Percentiles rank a stretch among this genome's conserved stretches.
Evolutionary conservation across 495 filamentous ascomycete species (phyloP).

Genomic region (Xylaria flabelliformis): DNA sequence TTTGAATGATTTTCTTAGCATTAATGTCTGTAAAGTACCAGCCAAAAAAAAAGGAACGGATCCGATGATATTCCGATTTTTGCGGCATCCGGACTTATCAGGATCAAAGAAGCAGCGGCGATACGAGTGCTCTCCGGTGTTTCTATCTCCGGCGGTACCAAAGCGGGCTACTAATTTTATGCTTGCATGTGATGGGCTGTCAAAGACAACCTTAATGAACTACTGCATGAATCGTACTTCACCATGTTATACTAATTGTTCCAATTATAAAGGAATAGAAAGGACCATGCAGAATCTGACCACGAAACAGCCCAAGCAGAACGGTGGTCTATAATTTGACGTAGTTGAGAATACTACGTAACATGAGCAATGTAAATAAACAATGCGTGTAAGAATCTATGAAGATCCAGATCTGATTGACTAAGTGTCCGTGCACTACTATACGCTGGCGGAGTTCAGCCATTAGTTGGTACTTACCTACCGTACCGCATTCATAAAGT

Average conservation of each 20-base stretch:
- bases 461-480: background rate
- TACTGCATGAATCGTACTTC: background rate
- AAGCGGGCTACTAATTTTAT: background rate
- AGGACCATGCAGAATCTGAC: background rate
- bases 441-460: conserved; percentile 19
- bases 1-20: background rate
- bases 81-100: background rate
- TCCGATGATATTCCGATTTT: background rate
- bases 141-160: background rate
- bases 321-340: background rate
- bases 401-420: background rate
- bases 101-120: background rate
- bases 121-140: background rate
- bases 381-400: background rate
- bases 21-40: background rate
- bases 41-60: background rate
- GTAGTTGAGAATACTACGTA: background rate
- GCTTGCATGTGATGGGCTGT: background rate
- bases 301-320: background rate
- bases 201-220: background rate
- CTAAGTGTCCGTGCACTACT: too few species aligned
- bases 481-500: background rate
- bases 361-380: background rate
- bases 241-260: background rate
- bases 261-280: background rate